Conservation (phyloP, 140 eudicot genomes). For the Ambrosia hybrid region DNA sequence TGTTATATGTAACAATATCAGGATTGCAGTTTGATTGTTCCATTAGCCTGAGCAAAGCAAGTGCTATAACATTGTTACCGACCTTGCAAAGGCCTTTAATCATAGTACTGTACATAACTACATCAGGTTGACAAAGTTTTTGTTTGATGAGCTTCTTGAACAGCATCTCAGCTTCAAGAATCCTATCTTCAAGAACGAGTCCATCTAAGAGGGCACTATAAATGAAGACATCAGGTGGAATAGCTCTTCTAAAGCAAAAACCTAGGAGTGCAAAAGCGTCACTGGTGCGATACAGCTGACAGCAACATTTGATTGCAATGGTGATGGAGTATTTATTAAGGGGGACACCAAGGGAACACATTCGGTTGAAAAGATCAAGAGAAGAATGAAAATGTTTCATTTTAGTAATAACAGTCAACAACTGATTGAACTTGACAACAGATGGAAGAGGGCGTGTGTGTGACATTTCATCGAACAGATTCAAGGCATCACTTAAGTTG, state of each 20-base stretch:
- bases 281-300: conserved; percentile 1
- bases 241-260: conserved; percentile 8
- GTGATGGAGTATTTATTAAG: neutral
- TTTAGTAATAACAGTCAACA: neutral
- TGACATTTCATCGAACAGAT: conserved; percentile 10
- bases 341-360: conserved; percentile 3
- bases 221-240: neutral
- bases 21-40: neutral
- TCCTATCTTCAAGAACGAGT: neutral
- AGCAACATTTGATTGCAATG: conserved; percentile 17
- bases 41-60: conserved; percentile 19
- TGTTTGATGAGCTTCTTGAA: conserved; percentile 10
- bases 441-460: conserved; percentile 9
- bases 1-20: conserved; percentile 5
- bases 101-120: conserved; percentile 18
- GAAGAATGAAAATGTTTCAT: conserved; percentile 2
- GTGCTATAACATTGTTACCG: neutral
- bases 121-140: conserved; percentile 8
- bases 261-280: conserved; percentile 23
- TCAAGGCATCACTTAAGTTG: neutral
- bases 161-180: conserved; percentile 11
- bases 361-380: neutral
- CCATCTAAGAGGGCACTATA: conserved; percentile 25
- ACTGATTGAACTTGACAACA: neutral
- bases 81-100: conserved; percentile 25